Conservation (phyloP, 805 yeast species). For the Limtongia smithiae region DNA sequence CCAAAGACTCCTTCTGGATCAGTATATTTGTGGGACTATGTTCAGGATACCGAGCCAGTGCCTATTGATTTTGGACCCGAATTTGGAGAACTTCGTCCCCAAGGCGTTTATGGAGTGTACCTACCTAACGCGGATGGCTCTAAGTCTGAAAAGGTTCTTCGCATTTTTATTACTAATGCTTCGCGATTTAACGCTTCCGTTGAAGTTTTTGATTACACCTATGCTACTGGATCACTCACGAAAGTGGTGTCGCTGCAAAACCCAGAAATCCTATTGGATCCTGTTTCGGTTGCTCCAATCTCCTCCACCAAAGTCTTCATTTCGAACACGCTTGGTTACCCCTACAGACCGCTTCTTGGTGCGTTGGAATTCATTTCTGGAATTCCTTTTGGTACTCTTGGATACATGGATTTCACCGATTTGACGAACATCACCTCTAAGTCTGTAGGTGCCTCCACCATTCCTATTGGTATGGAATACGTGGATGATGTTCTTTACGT, state of each 20-base stretch:
- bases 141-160: conserved; percentile 7
- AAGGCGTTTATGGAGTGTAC: conserved; percentile 15
- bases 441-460: conserved; percentile 22
- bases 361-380: conserved; percentile 19
- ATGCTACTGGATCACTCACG: conserved; percentile 8
- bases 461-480: conserved; percentile 27
- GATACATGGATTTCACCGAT: conserved; percentile 26
- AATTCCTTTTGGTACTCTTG: conserved; percentile 25
- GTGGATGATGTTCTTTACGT: conserved; percentile 20
- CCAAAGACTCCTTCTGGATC: conserved; percentile 19
- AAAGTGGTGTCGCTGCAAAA: conserved; percentile 21
- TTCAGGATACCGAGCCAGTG: conserved; percentile 16
- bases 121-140: conserved; percentile 4
- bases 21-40: conserved; percentile 28
- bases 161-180: conserved; percentile 24
- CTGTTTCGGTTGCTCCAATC: conserved; percentile 20
- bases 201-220: conserved; percentile 23
- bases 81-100: conserved; percentile 27
- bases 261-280: conserved; percentile 24
- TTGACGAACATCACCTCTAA: conserved; percentile 26
- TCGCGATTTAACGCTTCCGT: conserved; percentile 23
- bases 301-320: conserved; percentile 22
- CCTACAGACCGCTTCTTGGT: conserved; percentile 11
- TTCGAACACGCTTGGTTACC: conserved; percentile 26
- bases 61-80: conserved; percentile 17